Evolutionary conservation across 2,329 filamentous ascomycete genomes (phyloP), one percentile per base, ranked within the genome.

Genomic region (Aspergillus melleus): DNA sequence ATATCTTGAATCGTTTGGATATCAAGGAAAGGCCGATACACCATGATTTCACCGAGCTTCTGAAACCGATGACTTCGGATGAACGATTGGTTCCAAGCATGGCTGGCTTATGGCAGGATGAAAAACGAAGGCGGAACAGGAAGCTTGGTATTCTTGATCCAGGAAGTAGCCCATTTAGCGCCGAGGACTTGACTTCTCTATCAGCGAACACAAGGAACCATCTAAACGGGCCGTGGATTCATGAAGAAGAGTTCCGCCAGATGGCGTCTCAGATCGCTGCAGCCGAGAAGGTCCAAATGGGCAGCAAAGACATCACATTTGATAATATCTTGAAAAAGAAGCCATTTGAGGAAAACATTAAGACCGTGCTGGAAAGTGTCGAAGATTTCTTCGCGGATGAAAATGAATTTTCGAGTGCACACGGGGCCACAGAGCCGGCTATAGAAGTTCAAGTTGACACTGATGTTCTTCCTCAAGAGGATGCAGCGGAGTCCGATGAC

Each of bases 71-170:
- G 20, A 80, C 86, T 0, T 75, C 82, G 0, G 87, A 91, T 64
- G 81, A 93, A 70, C 96, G 96, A 70, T 82, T 96, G 11, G 93
- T 99, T 5, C 88, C 91, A 70, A 99, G 95, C 64, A 94, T 99
- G 90, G 92, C 92, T 57, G 90, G 91, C 0, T 77, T 99, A 2
- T 99, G 95, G 95, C 88, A 88, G 71, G 92, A 96, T 67, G 95
- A 98, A 74, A 91, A 89, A 0, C 87, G 87, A 60, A 86, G 93
- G 49, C 86, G 93, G 32, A 94, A 90, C 74, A 82, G 84, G 52
- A 85, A 85, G 50, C 88, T 94, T 84, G 84, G 86, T 2, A 80
- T 89, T 51, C 78, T 77, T 6, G 81, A 86, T 64, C 83, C 86
- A 32, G 86, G 82, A 5, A 91, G 86, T 68, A 94, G 85, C 62